Percentiles rank a stretch among this genome's conserved stretches.
These are phyloP conservation scores for Penicillium sp. DNA, from an alignment of 2,329 filamentous ascomycete species.

Conservation along the genomic window DNA sequence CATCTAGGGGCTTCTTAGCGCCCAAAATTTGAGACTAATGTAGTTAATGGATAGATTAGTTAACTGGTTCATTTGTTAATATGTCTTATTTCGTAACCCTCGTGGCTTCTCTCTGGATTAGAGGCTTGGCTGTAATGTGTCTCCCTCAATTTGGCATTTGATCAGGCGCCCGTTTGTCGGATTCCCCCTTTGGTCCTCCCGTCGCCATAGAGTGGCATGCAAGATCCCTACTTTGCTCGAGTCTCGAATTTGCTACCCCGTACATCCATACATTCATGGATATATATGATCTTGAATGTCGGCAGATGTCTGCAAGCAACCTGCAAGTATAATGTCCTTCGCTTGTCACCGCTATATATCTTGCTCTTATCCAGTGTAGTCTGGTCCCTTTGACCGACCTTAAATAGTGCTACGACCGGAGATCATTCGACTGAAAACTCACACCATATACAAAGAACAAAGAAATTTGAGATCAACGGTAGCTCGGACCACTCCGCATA, in stretches of 20 bases:
- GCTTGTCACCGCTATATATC: slow-evolving; percentile 9
- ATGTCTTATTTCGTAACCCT: background rate
- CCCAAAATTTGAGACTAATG: background rate
- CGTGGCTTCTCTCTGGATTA: background rate
- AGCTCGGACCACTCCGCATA: slow-evolving; percentile 2
- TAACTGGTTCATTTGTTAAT: background rate
- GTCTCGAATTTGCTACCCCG: background rate
- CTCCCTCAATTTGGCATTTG: slow-evolving; percentile 13
- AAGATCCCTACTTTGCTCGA: background rate
- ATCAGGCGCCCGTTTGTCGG: slow-evolving; percentile 13
- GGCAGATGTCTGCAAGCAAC: background rate
- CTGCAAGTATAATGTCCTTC: background rate
- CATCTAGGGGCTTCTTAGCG: slow-evolving; percentile 6
- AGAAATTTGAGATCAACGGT: background rate
- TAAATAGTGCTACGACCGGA: background rate
- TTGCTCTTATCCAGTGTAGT: background rate
- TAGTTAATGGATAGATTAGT: background rate
- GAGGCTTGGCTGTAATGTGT: background rate
- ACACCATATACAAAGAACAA: background rate
- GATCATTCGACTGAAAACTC: background rate
- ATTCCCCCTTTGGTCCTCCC: slow-evolving; percentile 23
- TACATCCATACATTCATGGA: background rate
- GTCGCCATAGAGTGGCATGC: slow-evolving; percentile 6
- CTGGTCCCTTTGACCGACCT: background rate
- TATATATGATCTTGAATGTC: background rate